A percentile compares a stretch with the other conserved stretches of the same genome.
Conservation (phyloP, 176 grass and related monocot species). For the Guadua angustifolia region DNA sequence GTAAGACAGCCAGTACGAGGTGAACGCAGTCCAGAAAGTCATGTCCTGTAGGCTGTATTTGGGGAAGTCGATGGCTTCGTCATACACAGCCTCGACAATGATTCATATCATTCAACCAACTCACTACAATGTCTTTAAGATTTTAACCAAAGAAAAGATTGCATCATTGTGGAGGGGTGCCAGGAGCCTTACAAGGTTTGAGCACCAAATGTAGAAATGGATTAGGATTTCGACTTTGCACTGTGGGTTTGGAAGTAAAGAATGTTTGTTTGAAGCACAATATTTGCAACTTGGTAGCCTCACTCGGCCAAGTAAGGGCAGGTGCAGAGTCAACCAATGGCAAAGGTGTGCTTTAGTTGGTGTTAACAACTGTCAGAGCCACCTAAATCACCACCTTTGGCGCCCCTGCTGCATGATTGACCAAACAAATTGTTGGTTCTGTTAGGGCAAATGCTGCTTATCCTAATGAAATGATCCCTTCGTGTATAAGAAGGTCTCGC, state of each 20-base stretch:
- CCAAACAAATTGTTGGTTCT: constrained; percentile 36
- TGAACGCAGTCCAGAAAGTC: neutral
- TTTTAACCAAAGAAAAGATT: neutral
- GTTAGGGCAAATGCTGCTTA: constrained; percentile 22
- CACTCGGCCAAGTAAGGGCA: constrained; percentile 49
- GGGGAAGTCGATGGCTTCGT: neutral
- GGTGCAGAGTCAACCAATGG: constrained; percentile 41
- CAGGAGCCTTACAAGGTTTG: neutral
- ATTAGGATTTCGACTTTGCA: neutral
- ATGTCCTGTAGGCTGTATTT: neutral
- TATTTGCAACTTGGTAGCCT: neutral
- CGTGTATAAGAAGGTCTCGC: constrained; percentile 40
- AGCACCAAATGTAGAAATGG: neutral
- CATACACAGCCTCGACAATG: constrained; percentile 16
- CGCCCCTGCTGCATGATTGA: constrained; percentile 34
- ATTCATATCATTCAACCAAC: constrained; percentile 14
- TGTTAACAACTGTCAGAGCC: constrained; percentile 21
- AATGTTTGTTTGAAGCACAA: neutral
- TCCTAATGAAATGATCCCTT: neutral
- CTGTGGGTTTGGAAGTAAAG: constrained; percentile 21
- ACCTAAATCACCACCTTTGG: constrained; percentile 45
- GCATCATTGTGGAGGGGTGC: neutral
- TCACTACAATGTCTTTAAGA: neutral
- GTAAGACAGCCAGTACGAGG: neutral
- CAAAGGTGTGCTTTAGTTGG: constrained; percentile 18